phyloP scores from a whole-genome alignment of 2,329 filamentous ascomycete species.

The Coniochaeta prunicola region DNA sequence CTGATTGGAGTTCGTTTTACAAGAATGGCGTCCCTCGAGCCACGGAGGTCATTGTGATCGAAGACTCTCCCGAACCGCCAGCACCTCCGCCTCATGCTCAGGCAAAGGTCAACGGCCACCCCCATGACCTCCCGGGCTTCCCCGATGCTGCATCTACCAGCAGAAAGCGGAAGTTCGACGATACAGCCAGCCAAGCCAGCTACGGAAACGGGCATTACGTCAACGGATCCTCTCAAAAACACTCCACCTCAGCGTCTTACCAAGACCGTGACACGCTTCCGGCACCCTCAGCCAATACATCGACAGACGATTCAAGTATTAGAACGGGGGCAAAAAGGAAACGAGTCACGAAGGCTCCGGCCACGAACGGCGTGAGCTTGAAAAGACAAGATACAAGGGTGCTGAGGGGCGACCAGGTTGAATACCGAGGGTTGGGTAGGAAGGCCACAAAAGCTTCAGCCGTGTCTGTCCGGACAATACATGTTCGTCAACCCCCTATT shows the following conservation, averaged over 20 bases:
- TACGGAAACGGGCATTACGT: neutral
- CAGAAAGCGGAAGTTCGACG: conserved; percentile 25
- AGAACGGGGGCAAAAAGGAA: conserved; percentile 72
- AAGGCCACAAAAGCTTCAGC: conserved; percentile 87
- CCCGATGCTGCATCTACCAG: conserved; percentile 20
- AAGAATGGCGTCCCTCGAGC: conserved; percentile 63
- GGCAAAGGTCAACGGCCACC: neutral
- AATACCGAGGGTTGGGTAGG: conserved; percentile 78
- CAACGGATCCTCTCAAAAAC: neutral
- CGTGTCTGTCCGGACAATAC: conserved; percentile 50
- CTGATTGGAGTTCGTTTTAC: conserved; percentile 76
- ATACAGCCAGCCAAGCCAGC: neutral
- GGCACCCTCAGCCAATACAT: conserved; percentile 36
- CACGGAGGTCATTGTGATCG: conserved; percentile 80
- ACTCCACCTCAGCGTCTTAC: neutral
- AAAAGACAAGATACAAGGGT: conserved; percentile 55
- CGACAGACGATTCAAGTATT: conserved; percentile 57
- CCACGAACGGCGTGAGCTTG: conserved; percentile 75
- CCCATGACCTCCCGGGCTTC: conserved; percentile 22
- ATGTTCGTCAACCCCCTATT: conserved; percentile 10
- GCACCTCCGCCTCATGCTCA: neutral
- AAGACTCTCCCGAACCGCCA: conserved; percentile 58
- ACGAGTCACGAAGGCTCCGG: conserved; percentile 68
- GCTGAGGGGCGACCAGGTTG: conserved; percentile 58
- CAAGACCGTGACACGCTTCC: conserved; percentile 7